These are phyloP conservation scores for sunflower (Helianthus annuus) DNA, from an alignment of 129 eudicot genomes.

Conservation along the genomic window HanXRQr2.0-SUNRISE NC_035440.2:5746475-5746974, in stretches of 20 bases:
- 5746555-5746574: slow-evolving; percentile 17
- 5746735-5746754: slow-evolving; percentile 60
- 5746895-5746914: slow-evolving; percentile 91
- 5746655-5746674: slow-evolving; percentile 63
- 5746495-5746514: slow-evolving; percentile 52
- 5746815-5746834: slow-evolving; percentile 68
- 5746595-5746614: slow-evolving; percentile 82
- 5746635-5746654: slow-evolving; percentile 69
- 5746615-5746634: slow-evolving; percentile 83
- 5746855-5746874: slow-evolving; percentile 76
- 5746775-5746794: slow-evolving; percentile 70
- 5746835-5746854: slow-evolving; percentile 62
- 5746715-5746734: slow-evolving; percentile 68
- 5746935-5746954: slow-evolving; percentile 66
- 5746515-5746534: slow-evolving; percentile 34
- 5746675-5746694: slow-evolving; percentile 84
- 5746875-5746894: slow-evolving; percentile 81
- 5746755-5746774: slow-evolving; percentile 65
- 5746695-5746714: slow-evolving; percentile 72
- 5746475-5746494: slow-evolving; percentile 59
- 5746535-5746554: slow-evolving; percentile 31
- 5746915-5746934: slow-evolving; percentile 75
- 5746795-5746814: slow-evolving; percentile 69
- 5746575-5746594: slow-evolving; percentile 61
- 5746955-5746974: slow-evolving; percentile 57